Evolutionary conservation across 768 basidiomycete species (phyloP).

Genomic region (Lactarius deliciosus): DNA sequence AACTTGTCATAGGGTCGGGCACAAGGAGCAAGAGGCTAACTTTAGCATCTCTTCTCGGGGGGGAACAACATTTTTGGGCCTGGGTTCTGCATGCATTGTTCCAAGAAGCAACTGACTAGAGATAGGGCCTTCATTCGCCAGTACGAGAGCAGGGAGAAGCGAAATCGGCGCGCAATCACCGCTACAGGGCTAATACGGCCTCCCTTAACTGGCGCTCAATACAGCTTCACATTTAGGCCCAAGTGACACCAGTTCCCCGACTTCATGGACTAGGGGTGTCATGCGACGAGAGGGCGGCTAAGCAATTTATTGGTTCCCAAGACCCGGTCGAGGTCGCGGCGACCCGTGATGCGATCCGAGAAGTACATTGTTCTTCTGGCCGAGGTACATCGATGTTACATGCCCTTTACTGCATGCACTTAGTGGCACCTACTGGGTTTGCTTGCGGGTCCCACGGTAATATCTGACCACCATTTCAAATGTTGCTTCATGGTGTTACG

Average conservation of each 20-base stretch:
- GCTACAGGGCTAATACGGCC: not conserved
- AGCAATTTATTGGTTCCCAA: conserved; percentile 13
- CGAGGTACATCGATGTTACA: conserved; percentile 2
- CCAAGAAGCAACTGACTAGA: not conserved
- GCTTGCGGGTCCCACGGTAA: conserved; percentile 3
- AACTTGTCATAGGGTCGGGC: conserved; percentile 1
- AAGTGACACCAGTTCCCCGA: not conserved
- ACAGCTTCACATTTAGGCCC: conserved; percentile 3
- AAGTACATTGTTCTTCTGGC: not conserved
- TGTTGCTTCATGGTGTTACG: conserved; percentile 9
- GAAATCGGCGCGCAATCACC: conserved; percentile 3
- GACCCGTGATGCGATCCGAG: conserved; percentile 1
- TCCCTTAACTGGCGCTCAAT: conserved; percentile 6
- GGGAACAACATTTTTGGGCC: not conserved
- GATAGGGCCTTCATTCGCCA: not conserved
- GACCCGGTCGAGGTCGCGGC: not conserved
- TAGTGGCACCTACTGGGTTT: not conserved
- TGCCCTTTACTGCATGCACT: not conserved
- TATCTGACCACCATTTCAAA: conserved; percentile 14
- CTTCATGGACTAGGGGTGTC: not conserved
- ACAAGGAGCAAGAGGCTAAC: not conserved
- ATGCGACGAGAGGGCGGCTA: not conserved
- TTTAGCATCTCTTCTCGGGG: not conserved
- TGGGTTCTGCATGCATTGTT: not conserved
- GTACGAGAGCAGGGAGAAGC: not conserved